Evolutionary conservation across 2,329 filamentous ascomycete genomes (phyloP), one percentile per base, ranked within the genome.

Genomic region (Nemania bipapillata): DNA sequence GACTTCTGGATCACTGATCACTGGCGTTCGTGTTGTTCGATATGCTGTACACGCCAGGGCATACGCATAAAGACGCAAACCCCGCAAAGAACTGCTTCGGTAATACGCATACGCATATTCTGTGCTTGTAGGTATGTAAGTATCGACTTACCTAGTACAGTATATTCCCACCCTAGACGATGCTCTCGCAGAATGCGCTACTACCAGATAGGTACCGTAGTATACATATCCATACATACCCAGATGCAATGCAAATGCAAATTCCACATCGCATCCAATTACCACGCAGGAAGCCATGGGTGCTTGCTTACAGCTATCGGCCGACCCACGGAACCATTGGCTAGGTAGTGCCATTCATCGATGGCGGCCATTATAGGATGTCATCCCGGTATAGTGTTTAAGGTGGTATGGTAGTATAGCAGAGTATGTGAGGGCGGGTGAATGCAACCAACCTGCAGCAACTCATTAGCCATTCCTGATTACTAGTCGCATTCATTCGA

Each of bases 241-340:
- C 63, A 56, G 63, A 47, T 60, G 63, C 53, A 24, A 70, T 59
- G 57, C 54, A 57, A 62, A 63, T 66, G 64, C 61, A 70, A 63
- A 68, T 57, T 42, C 59, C 55, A 59, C 42, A 54, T 35, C 60
- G 40, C 63, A 70, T 66, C 64, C 68, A 60, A 70, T 72, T 60
- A 26, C 54, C 56, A 74, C 73, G 74, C 72, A 74, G 73, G 71
- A 69, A 74, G 66, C 70, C 71, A 73, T 70, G 74, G 73, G 66
- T 73, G 69, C 71, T 71, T 73, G 73, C 73, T 72, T 70, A 75
- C 70, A 74, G 70, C 70, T 72, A 70, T 74, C 71, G 71, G 70
- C 69, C 72, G 65, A 68, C 70, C 70, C 66, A 70, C 66, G 62
- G 59, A 72, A 65, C 62, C 63, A 65, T 59, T 67, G 67, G 59